A percentile compares a stretch with the other conserved stretches of the same genome.
phyloP scores from a whole-genome alignment of 805 yeast species.

The Metschnikowia koreensis region DNA sequence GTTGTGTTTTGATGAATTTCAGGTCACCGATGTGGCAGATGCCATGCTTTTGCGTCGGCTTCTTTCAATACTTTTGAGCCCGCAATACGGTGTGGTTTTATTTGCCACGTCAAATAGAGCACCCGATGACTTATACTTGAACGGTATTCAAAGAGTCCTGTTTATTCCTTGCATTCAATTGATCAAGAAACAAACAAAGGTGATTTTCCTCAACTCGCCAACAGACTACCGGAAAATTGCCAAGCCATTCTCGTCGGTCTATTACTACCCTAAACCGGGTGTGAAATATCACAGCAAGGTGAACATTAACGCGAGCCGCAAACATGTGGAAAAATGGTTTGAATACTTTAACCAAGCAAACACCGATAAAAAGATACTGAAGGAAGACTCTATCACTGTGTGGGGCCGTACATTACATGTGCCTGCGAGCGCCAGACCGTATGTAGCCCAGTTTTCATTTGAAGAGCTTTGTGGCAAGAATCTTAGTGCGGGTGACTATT shows the following conservation, averaged over 20 bases:
- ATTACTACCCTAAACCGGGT: constrained; percentile 69
- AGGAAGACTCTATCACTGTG: constrained; percentile 45
- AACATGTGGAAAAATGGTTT: constrained; percentile 78
- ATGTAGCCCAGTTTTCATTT: constrained; percentile 88
- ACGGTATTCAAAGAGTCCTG: constrained; percentile 90
- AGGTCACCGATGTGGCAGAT: constrained; percentile 97
- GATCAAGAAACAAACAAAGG: constrained; percentile 70
- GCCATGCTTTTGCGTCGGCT: constrained; percentile 91
- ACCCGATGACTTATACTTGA: constrained; percentile 88
- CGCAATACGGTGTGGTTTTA: constrained; percentile 77
- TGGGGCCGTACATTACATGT: constrained; percentile 87
- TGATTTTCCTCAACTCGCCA: constrained; percentile 80
- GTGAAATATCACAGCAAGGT: constrained; percentile 50
- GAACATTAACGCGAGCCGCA: constrained; percentile 49
- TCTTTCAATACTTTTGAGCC: constrained; percentile 60
- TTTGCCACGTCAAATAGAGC: constrained; percentile 95
- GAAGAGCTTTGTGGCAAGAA: constrained; percentile 83
- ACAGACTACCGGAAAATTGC: constrained; percentile 91
- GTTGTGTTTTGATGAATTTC: constrained; percentile 94
- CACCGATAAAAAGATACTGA: constrained; percentile 20
- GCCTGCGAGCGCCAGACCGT: constrained; percentile 72
- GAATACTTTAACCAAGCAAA: constrained; percentile 68
- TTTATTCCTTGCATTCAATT: constrained; percentile 89
- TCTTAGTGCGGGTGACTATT: constrained; percentile 90
- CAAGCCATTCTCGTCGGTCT: constrained; percentile 76